Conservation (phyloP, 768 basidiomycete genomes). For the Tulasnella sp. region DNA sequence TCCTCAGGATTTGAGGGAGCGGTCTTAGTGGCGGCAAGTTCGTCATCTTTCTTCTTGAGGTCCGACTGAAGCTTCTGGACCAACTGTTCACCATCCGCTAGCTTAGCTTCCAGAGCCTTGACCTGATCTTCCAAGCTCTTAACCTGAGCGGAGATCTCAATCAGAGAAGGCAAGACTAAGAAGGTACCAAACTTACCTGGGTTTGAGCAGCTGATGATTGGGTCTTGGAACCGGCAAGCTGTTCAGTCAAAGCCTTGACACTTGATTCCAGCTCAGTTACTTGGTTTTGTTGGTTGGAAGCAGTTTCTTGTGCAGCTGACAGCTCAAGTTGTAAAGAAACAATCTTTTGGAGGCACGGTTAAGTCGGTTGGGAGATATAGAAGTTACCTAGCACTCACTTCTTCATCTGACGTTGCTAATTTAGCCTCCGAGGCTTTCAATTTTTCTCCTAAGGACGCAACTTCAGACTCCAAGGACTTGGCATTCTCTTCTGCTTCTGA, state of each 20-base stretch:
- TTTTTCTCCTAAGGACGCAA: neutral
- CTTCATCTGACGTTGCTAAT: neutral
- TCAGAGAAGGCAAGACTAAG: neutral
- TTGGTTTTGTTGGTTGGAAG: neutral
- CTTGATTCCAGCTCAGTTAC: neutral
- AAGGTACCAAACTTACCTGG: no score
- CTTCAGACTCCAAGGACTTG: neutral
- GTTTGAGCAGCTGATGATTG: neutral
- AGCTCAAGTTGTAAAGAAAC: conserved; percentile 1
- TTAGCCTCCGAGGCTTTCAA: neutral
- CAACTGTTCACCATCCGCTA: neutral
- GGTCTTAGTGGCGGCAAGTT: conserved; percentile 11
- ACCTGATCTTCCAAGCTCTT: neutral
- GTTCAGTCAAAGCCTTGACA: neutral
- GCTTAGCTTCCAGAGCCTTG: conserved; percentile 5
- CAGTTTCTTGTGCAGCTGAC: neutral
- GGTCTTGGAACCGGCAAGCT: no score
- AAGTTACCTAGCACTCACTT: neutral
- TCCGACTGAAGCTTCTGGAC: conserved; percentile 2
- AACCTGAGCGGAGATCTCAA: neutral
- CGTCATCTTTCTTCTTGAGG: conserved; percentile 11
- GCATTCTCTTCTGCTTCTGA: neutral
- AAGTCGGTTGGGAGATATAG: neutral
- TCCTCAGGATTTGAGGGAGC: neutral
- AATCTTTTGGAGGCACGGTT: no score